A percentile compares a stretch with the other conserved stretches of the same genome.
These are phyloP conservation scores for Skeletonema tropicum DNA, from an alignment of 108 stramenopile genomes.

Conservation along the genomic window DNA sequence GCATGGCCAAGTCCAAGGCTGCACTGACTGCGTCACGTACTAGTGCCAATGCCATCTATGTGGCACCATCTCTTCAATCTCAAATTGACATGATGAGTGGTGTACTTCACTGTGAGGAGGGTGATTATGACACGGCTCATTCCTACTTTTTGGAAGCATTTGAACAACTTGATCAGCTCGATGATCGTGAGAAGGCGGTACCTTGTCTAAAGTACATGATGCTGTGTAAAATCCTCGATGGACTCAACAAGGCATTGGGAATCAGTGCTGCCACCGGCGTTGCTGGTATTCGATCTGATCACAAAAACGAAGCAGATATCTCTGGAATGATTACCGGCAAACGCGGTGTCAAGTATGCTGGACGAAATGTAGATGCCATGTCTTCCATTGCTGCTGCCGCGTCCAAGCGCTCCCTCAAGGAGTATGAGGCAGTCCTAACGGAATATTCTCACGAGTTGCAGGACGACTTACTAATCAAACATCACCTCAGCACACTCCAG, in stretches of 20 bases:
- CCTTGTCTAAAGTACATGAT: slow-evolving; percentile 97
- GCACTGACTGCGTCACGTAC: slow-evolving; percentile 97
- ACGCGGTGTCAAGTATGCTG: slow-evolving; percentile 96
- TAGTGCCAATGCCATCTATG: slow-evolving; percentile 96
- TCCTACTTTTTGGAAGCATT: slow-evolving; percentile 99
- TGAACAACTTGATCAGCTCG: slow-evolving; percentile 93
- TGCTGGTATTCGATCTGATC: slow-evolving; percentile 49
- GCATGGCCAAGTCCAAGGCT: slow-evolving; percentile 97
- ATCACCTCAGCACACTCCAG: slow-evolving; percentile 95
- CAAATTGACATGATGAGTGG: slow-evolving; percentile 98
- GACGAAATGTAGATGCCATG: slow-evolving; percentile 95
- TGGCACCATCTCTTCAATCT: slow-evolving; percentile 93
- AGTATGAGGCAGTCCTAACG: slow-evolving; percentile 82
- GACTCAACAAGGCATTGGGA: slow-evolving; percentile 77
- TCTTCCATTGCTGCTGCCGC: slow-evolving; percentile 92
- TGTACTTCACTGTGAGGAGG: slow-evolving; percentile 96
- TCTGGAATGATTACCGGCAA: slow-evolving; percentile 83
- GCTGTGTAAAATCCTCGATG: slow-evolving; percentile 92
- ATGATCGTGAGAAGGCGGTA: slow-evolving; percentile 72
- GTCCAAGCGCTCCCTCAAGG: slow-evolving; percentile 85
- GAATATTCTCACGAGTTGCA: slow-evolving; percentile 76
- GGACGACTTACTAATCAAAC: slow-evolving; percentile 92
- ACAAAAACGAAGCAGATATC: slow-evolving; percentile 60
- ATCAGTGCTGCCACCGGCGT: slow-evolving; percentile 58
- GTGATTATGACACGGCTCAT: slow-evolving; percentile 98